Percentiles rank a stretch among this genome's conserved stretches.
These are phyloP conservation scores for Aspergillus sp. DNA, from an alignment of 2,329 filamentous ascomycete species.

Conservation along the genomic window DNA sequence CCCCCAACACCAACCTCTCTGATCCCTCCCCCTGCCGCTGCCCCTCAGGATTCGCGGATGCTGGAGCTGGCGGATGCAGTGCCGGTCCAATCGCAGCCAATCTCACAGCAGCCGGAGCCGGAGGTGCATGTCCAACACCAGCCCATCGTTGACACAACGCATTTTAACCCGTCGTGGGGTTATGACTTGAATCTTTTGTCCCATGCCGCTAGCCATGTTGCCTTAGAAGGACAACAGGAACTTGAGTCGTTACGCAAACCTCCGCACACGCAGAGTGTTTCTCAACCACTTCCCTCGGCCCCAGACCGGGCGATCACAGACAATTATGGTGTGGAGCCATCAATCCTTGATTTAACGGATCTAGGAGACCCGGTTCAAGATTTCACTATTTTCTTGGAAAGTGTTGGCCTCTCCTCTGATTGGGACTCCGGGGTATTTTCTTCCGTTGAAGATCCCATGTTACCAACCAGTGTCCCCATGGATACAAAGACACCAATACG, in stretches of 20 bases:
- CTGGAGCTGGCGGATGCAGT: slow-evolving; percentile 41
- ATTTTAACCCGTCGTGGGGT: slow-evolving; percentile 46
- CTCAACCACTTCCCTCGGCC: slow-evolving; percentile 28
- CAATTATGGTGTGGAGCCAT: slow-evolving; percentile 39
- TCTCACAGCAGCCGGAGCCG: slow-evolving; percentile 22
- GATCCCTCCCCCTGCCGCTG: slow-evolving; percentile 27
- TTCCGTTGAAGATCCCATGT: slow-evolving; percentile 34
- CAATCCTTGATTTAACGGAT: slow-evolving; percentile 41
- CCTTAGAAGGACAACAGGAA: slow-evolving; percentile 41
- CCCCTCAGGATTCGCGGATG: slow-evolving; percentile 38
- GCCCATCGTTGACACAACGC: slow-evolving; percentile 37
- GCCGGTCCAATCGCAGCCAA: slow-evolving; percentile 33
- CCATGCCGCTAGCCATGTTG: slow-evolving; percentile 45
- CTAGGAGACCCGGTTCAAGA: slow-evolving; percentile 44
- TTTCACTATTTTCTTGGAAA: slow-evolving; percentile 44
- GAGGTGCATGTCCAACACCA: slow-evolving; percentile 33
- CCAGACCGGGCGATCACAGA: slow-evolving; percentile 35
- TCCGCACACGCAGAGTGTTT: slow-evolving; percentile 24
- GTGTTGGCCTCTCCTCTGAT: slow-evolving; percentile 44
- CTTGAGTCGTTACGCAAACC: slow-evolving; percentile 33
- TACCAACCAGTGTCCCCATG: slow-evolving; percentile 30
- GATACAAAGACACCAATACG: slow-evolving; percentile 29
- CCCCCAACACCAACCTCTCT: slow-evolving; percentile 31
- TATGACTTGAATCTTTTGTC: slow-evolving; percentile 45
- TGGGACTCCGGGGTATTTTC: slow-evolving; percentile 45